Conservation (phyloP, 352 stramenopile species). For the Phytophthora pluvialis region DNA sequence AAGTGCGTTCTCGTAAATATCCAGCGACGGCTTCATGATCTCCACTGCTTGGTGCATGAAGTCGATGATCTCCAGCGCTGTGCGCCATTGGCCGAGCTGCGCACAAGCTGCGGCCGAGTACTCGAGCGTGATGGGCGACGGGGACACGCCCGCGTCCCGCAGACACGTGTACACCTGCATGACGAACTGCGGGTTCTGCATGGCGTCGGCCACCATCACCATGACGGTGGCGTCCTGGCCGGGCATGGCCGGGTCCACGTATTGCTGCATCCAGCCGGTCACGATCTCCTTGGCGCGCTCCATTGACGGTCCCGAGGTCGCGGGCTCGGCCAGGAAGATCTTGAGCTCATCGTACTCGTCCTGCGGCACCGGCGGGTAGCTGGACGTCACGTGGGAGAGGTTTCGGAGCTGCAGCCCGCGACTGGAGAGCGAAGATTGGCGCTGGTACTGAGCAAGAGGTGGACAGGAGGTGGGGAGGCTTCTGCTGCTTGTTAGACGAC, state of each 20-base stretch:
- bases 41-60: constrained; percentile 75
- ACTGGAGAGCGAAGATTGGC: constrained; percentile 1
- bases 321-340: constrained; percentile 57
- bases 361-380: constrained; percentile 29
- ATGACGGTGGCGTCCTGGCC: constrained; percentile 80
- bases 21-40: constrained; percentile 68
- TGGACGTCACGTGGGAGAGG: constrained; percentile 25
- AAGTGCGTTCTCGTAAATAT: constrained; percentile 82
- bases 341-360: constrained; percentile 74
- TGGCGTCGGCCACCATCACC: constrained; percentile 76
- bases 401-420: constrained; percentile 19
- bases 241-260: constrained; percentile 70
- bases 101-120: constrained; percentile 67
- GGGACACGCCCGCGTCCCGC: constrained; percentile 57
- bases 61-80: constrained; percentile 65
- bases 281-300: constrained; percentile 56
- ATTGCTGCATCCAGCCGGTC: constrained; percentile 51
- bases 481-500: constrained; percentile 15
- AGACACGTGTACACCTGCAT: constrained; percentile 67
- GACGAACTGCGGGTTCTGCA: constrained; percentile 61
- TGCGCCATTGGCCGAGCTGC: constrained; percentile 55
- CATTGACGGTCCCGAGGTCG: constrained; percentile 37
- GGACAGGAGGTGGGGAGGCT: constrained; percentile 7
- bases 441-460: neutral
- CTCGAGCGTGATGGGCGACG: constrained; percentile 76